phyloP scores from a whole-genome alignment of 768 basidiomycete species.

The Mycena haematopus region DNA sequence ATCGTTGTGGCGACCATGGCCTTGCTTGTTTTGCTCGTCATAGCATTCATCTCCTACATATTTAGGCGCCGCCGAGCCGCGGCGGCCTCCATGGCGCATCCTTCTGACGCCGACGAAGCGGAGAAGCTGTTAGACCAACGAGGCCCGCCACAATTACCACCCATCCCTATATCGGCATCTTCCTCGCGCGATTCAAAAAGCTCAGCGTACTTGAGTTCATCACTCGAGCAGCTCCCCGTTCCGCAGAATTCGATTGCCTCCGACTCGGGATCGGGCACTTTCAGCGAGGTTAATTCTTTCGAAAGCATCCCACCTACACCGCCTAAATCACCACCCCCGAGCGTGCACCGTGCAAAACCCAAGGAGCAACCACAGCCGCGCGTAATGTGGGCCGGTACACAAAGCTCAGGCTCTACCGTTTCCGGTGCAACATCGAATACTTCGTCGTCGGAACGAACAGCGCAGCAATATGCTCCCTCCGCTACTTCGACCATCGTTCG shows the following conservation, averaged over 20 bases:
- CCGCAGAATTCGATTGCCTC: background rate
- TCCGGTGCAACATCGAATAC: conserved; percentile 17
- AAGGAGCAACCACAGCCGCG: conserved; percentile 2
- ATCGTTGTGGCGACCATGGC: conserved; percentile 22
- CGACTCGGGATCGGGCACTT: conserved; percentile 4
- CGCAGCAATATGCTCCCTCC: background rate
- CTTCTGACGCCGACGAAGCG: conserved; percentile 6
- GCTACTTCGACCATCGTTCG: background rate
- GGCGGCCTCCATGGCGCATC: background rate
- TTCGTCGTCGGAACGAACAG: conserved; percentile 17
- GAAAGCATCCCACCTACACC: background rate
- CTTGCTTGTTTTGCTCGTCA: conserved; percentile 16
- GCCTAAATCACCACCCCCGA: background rate
- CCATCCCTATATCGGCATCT: background rate
- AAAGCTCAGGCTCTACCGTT: background rate
- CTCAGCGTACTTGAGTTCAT: conserved; percentile 16
- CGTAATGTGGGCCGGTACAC: background rate
- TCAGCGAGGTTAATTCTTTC: conserved; percentile 10
- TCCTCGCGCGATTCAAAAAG: conserved; percentile 1
- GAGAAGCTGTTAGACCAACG: conserved; percentile 20
- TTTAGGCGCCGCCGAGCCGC: conserved; percentile 14
- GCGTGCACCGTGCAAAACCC: conserved; percentile 4
- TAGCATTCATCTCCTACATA: conserved; percentile 20
- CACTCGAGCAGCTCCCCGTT: conserved; percentile 2
- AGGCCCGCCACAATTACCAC: too few species aligned